Percentiles rank a stretch among this genome's conserved stretches.
Conservation (phyloP, 2,329 filamentous ascomycete species). For the Arthrocladium fulminans region DNA sequence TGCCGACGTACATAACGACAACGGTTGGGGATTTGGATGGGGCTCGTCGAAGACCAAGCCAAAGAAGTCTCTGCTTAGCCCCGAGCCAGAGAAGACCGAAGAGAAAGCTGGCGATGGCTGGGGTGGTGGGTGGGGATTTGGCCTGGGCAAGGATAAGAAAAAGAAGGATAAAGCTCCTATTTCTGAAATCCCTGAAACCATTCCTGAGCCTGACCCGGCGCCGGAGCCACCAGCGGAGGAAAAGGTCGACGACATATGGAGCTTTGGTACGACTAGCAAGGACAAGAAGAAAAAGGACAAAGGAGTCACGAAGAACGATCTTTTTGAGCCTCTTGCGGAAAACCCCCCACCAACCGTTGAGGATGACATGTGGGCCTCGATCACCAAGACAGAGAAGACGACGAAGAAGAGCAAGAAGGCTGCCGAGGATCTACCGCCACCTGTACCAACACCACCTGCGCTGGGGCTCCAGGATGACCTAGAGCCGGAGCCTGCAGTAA, state of each 20-base stretch:
- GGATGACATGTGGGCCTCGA: conserved; percentile 28
- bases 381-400: conserved; percentile 31
- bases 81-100: conserved; percentile 34
- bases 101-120: conserved; percentile 37
- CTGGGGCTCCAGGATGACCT: conserved; percentile 36
- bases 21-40: conserved; percentile 25
- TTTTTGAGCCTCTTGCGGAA: conserved; percentile 13
- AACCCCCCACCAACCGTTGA: conserved; percentile 8
- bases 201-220: conserved; percentile 7
- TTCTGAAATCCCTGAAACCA: conserved; percentile 23
- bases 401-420: conserved; percentile 41
- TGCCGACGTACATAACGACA: conserved; percentile 25
- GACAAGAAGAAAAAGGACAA: conserved; percentile 42
- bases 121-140: conserved; percentile 37
- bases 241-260: conserved; percentile 40
- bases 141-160: conserved; percentile 40
- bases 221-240: conserved; percentile 30
- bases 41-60: conserved; percentile 34
- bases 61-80: conserved; percentile 24
- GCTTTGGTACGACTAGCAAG: conserved; percentile 33
- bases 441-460: conserved; percentile 40
- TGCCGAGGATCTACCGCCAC: conserved; percentile 37
- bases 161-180: conserved; percentile 30
- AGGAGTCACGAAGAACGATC: conserved; percentile 35
- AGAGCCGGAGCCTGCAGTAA: conserved; percentile 23